Evolutionary conservation across 345 rosid species (phyloP), one percentile per base, ranked within the genome.

Genomic region (Populus tremula): DNA sequence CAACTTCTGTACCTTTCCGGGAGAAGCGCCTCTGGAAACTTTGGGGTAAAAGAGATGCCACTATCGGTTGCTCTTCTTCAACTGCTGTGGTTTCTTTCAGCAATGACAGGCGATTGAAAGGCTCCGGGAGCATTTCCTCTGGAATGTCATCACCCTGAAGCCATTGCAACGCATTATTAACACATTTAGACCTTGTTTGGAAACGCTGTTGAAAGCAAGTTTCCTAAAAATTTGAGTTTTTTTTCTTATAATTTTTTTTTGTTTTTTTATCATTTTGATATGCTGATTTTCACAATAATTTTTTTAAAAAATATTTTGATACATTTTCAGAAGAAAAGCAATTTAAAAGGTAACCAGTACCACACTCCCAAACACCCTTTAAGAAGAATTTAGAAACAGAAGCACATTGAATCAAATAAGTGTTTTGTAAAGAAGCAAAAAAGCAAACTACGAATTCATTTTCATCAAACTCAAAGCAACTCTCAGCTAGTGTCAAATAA

Each of bases 141-240:
- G 97, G 99, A 82, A 96, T 79, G 65, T 90, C 94, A 76, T 85
- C 97, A 71, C 86, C 92, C 98, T 94, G 85, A 69, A 67, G 27
- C 14, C 77, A 74, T 12, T 2, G n/a, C 43, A 63, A 77, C 20
- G 6, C 27, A 77, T 18, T 27, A 4, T 17, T 72, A 59, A 59
- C 12, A 59, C 38, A 29, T 64, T 29, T 33, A 33, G 35, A 33
- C 35, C 36, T 5, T 33, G 5, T 4, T 33, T 33, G 36, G 5
- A 5, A 33, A 33, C 0, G 5, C 35, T 0, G 5, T 4, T 33
- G 36, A 33, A 33, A 33, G 5, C 36, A 33, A 33, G 36, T 33
- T 33, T 33, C 36, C 36, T 33, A 33, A 33, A 33, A 33, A 33
- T 33, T 33, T 4, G 0, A 33, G 36, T 33, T 33, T 33, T 33